Evolutionary conservation across 495 filamentous ascomycete genomes (phyloP), one percentile per base, ranked within the genome.

Genomic region (Daldinia grandis): DNA sequence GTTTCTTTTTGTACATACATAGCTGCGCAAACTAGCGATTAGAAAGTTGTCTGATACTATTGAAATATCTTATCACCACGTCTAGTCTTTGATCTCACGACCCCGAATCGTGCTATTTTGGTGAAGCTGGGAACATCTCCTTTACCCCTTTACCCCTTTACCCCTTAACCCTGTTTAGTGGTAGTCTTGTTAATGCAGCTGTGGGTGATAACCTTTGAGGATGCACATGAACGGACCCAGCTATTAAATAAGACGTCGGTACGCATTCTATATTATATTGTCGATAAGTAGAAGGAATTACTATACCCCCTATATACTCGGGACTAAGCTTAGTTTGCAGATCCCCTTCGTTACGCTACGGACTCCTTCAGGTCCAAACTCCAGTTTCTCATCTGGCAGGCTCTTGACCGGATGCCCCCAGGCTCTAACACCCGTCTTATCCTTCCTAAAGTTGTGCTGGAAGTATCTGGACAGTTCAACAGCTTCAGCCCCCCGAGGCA

Each of bases 361-460:
- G 15, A 74, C 62, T 0, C 71, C 71, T 10, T 70, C 71, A 4
- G 71, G 71, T 15, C 71, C 71, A 10, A 74, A 56, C 28, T 66
- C 71, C 5, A 74, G 27, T 25, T 28, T 74, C 58, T 74, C 71
- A 37, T 74, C 71, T 1, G 66, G 71, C 1, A 74, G 54, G 24
- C 62, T 74, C 47, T n/a, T 63, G 15, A 67, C 62, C 3, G 58
- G 71, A 42, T 74, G 71, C 10, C 71, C 71, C 66, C 66, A 69
- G 28, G 66, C 71, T 7, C 19, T 47, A 17, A 74, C 58, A 10
- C 47, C 66, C 6, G 57, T 51, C 44, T 62, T 62, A 25, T 74
- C 62, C 62, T 74, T 69, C 12, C 71, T 55, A 31, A 69, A 74
- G 19, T 63, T 60, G 0, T 66, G 42, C 58, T 69, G 66, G 58